Base-by-base conservation (phyloP, 2,329 filamentous ascomycete genomes). In the Sporothrix sp. region DNA sequence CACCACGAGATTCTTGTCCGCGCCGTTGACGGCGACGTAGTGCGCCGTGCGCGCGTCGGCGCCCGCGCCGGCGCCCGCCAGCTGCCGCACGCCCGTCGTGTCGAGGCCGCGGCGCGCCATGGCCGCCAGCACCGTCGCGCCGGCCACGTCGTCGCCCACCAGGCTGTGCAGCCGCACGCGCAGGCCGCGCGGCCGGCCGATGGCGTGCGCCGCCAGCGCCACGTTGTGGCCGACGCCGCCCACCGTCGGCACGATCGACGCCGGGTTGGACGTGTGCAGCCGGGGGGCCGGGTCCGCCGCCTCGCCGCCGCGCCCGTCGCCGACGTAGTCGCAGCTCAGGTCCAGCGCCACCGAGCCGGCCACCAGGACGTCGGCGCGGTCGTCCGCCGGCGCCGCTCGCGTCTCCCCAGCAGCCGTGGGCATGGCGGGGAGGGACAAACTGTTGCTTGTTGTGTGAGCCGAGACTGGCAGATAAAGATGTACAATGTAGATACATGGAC, bases 191-290 rank as follows among this genome's bases (percentile, higher is more conserved):
- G 78, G 80, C 53, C 85, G 76, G 13, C 42, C 42, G 16, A 74
- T 74, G 28, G 82, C 76, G 58, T 89, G 85, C 1, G 87, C 83
- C 39, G 91, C 90, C 43, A 88, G 76, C 14, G 93, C 88, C 39
- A 97, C 87, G 61, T 97, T 97, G 61, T 89, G 84, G 7, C 87
- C 93, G 7, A 97, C 93, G 7, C 93, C 93, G 11, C 93, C 93
- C 7, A 96, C 77, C 1, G 85, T 87, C 62, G 95, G 88, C 32
- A 71, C 80, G 57, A 96, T 94, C 13, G 73, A 71, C 7, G 89
- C 81, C 44, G 87, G 87, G 61, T 97, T 97, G 0, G 91, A 97
- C 1, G 89, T 95, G 53, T 90, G 78, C 33, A 82, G 71, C 46
- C 75, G 69, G 6, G 81, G 75, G 4, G 66, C 63, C 7, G 60